phyloP scores from a whole-genome alignment of 1,139 yeast genomes.

The Saccharomyces pastorianus region DNA sequence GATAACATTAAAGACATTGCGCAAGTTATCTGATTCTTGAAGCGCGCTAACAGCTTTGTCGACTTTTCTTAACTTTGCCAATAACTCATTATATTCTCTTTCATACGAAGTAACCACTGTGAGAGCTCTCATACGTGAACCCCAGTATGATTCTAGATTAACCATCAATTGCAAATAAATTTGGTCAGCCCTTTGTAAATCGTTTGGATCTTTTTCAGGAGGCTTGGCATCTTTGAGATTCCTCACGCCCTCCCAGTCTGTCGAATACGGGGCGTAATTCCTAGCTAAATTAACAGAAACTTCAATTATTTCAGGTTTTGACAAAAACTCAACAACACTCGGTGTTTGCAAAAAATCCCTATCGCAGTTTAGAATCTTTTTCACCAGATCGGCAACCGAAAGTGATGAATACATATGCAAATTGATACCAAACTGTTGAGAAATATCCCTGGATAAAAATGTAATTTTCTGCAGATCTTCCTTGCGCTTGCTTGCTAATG shows the following conservation, averaged over 20 bases:
- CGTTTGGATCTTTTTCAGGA: constrained; percentile 70
- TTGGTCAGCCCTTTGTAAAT: constrained; percentile 70
- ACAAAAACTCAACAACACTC: constrained; percentile 65
- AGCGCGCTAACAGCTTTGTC: constrained; percentile 60
- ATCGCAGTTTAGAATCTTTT: constrained; percentile 57
- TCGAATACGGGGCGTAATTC: constrained; percentile 58
- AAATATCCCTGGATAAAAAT: constrained; percentile 59
- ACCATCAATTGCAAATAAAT: constrained; percentile 64
- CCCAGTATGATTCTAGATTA: constrained; percentile 74
- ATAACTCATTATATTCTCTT: constrained; percentile 63
- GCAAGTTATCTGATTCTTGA: constrained; percentile 49
- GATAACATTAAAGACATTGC: constrained; percentile 64
- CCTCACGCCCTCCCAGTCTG: constrained; percentile 40
- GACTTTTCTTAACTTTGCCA: constrained; percentile 49
- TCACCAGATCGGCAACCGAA: constrained; percentile 49
- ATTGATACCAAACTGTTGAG: constrained; percentile 75
- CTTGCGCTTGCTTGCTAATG: constrained; percentile 37
- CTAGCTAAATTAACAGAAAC: constrained; percentile 56
- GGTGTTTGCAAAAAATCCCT: constrained; percentile 44
- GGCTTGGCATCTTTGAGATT: constrained; percentile 32
- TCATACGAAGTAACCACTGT: constrained; percentile 53
- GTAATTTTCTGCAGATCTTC: constrained; percentile 46
- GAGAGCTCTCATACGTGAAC: constrained; percentile 66
- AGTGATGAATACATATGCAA: constrained; percentile 51
- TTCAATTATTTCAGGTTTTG: constrained; percentile 60